These are phyloP conservation scores for Cadophora luteo-olivacea DNA, from an alignment of 2,329 filamentous ascomycete genomes.

Conservation along the genomic window DNA sequence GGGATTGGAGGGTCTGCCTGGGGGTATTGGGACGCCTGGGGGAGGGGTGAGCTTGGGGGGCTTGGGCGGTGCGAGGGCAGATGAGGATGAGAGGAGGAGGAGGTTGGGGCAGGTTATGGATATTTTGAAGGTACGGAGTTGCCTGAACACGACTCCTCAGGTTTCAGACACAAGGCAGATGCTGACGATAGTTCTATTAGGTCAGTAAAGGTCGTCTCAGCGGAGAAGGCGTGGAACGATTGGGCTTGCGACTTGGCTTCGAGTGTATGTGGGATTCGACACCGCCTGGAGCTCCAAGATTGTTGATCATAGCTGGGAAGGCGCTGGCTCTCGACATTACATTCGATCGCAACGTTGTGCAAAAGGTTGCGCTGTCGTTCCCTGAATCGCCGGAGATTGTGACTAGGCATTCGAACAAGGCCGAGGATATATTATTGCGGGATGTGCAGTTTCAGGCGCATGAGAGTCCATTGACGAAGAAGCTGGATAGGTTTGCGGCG, in stretches of 20 bases:
- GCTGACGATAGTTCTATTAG: conserved; percentile 35
- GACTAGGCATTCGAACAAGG: conserved; percentile 64
- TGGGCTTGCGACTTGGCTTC: conserved; percentile 71
- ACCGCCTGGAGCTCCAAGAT: conserved; percentile 56
- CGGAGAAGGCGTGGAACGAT: conserved; percentile 74
- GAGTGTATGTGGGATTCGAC: conserved; percentile 66
- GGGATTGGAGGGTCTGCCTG: conserved; percentile 44
- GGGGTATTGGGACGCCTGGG: conserved; percentile 29
- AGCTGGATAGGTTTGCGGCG: conserved; percentile 70
- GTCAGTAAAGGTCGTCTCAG: conserved; percentile 68
- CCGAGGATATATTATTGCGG: conserved; percentile 68
- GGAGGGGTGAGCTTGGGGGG: conserved; percentile 19
- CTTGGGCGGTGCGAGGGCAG: conserved; percentile 39
- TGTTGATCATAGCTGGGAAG: conserved; percentile 66
- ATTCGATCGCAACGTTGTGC: conserved; percentile 66
- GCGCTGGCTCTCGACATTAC: conserved; percentile 67
- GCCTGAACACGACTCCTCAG: background rate
- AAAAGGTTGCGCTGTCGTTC: conserved; percentile 67
- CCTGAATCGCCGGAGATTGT: conserved; percentile 65
- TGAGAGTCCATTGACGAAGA: conserved; percentile 72
- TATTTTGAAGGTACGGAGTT: conserved; percentile 39
- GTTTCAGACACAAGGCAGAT: background rate
- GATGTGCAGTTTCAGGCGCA: conserved; percentile 66
- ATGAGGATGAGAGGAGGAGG: conserved; percentile 58
- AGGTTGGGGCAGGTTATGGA: conserved; percentile 47